Evolutionary conservation across 202 grass and related monocot genomes (phyloP).

Genomic region (Carex sylvatica): DNA sequence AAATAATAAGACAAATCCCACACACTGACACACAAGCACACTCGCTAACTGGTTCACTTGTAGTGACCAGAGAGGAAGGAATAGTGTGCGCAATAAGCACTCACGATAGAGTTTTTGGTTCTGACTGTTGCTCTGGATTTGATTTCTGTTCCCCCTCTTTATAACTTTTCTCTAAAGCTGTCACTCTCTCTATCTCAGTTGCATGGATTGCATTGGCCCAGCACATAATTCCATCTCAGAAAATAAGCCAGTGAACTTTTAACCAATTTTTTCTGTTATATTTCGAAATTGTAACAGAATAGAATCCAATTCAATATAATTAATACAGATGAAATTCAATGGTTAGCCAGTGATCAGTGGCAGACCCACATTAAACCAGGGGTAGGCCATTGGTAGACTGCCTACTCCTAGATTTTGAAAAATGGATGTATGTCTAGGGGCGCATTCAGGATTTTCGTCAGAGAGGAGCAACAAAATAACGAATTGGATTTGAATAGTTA

Average conservation of each 20-base stretch:
- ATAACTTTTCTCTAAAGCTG: slow-evolving; percentile 15
- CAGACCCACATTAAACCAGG: too few relatives aligned
- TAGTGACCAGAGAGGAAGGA: slow-evolving; percentile 22
- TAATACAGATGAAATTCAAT: neutral
- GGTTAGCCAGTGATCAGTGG: neutral
- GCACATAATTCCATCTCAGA: slow-evolving; percentile 33
- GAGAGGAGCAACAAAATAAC: too few relatives aligned
- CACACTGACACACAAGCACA: slow-evolving; percentile 10
- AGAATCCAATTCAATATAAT: neutral
- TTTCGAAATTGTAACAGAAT: neutral
- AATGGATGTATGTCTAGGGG: too few relatives aligned
- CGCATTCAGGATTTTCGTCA: too few relatives aligned
- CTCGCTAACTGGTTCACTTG: neutral
- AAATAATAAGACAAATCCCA: slow-evolving; percentile 13
- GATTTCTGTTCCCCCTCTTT: slow-evolving; percentile 27
- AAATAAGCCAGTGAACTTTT: slow-evolving; percentile 9
- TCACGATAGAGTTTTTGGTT: slow-evolving; percentile 11
- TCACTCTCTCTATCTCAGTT: slow-evolving; percentile 30
- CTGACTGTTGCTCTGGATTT: slow-evolving; percentile 35
- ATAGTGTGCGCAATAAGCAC: slow-evolving; percentile 34
- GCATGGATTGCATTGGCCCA: slow-evolving; percentile 34
- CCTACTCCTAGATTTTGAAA: too few relatives aligned
- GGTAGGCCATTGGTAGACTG: too few relatives aligned
- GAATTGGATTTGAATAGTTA: too few relatives aligned
- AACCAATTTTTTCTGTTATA: neutral